Conservation (phyloP, 768 basidiomycete species). For the Leucocoprinus leucothites region DNA sequence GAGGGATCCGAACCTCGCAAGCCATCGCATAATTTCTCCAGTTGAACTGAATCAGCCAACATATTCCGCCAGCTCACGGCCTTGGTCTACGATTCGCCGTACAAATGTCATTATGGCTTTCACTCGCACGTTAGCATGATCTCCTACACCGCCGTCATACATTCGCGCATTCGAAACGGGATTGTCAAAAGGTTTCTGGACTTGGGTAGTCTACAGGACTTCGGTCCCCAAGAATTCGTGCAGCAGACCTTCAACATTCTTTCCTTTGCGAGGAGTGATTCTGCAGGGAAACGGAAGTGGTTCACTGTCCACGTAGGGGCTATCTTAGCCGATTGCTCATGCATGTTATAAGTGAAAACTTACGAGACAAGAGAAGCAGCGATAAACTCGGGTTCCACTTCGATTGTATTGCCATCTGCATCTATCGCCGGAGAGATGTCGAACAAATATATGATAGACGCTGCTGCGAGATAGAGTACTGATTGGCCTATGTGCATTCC, state of each 20-base stretch:
- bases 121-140: too few relatives aligned
- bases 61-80: too few relatives aligned
- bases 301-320: background rate
- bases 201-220: background rate
- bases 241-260: background rate
- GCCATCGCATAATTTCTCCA: too few relatives aligned
- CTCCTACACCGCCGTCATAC: too few relatives aligned
- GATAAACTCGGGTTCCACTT: background rate
- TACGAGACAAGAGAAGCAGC: background rate
- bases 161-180: too few relatives aligned
- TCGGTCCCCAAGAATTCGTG: background rate
- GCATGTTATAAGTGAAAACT: background rate
- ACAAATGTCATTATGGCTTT: too few relatives aligned
- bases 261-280: background rate
- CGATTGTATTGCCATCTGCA: conserved; percentile 7
- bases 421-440: conserved; percentile 15
- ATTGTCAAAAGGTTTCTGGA: too few relatives aligned
- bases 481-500: conserved; percentile 5
- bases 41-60: too few relatives aligned
- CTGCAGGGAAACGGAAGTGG: background rate
- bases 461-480: conserved; percentile 1
- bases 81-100: too few relatives aligned
- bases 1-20: too few relatives aligned
- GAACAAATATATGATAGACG: conserved; percentile 13
- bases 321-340: background rate